Evolutionary conservation across 176 grass and related monocot genomes (phyloP).

Genomic region (Otatea glauca): DNA sequence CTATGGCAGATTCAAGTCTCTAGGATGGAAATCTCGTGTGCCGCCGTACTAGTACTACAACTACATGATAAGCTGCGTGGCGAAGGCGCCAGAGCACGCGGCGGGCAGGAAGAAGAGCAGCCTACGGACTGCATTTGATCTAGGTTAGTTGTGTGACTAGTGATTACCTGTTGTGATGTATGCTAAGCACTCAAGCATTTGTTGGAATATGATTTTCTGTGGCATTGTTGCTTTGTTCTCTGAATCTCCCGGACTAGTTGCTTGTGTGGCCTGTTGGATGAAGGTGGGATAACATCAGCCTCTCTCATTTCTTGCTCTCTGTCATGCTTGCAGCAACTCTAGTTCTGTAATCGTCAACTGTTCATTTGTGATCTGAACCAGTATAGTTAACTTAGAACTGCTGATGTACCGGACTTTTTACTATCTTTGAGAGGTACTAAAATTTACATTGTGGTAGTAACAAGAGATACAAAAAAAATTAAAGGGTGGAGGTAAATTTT

Average conservation of each 20-base stretch:
- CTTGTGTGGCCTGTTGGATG: too few relatives aligned
- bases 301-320: too few relatives aligned
- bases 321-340: not conserved
- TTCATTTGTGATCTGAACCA: not conserved
- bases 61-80: not conserved
- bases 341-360: not conserved
- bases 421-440: too few relatives aligned
- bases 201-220: not conserved
- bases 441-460: too few relatives aligned
- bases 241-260: not conserved
- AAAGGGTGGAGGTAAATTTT: too few relatives aligned
- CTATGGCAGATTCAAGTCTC: not conserved
- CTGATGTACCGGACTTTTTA: too few relatives aligned
- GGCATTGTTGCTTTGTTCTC: not conserved
- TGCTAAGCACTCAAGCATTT: conserved; percentile 3
- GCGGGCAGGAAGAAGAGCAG: not conserved
- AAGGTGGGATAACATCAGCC: too few relatives aligned
- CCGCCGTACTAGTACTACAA: not conserved
- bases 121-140: not conserved
- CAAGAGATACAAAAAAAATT: too few relatives aligned
- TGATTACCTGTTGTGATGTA: not conserved
- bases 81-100: not conserved
- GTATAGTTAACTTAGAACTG: not conserved
- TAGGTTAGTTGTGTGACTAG: not conserved
- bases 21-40: not conserved